Conservation (phyloP, 768 basidiomycete species). For the Galerina sulciceps region DNA sequence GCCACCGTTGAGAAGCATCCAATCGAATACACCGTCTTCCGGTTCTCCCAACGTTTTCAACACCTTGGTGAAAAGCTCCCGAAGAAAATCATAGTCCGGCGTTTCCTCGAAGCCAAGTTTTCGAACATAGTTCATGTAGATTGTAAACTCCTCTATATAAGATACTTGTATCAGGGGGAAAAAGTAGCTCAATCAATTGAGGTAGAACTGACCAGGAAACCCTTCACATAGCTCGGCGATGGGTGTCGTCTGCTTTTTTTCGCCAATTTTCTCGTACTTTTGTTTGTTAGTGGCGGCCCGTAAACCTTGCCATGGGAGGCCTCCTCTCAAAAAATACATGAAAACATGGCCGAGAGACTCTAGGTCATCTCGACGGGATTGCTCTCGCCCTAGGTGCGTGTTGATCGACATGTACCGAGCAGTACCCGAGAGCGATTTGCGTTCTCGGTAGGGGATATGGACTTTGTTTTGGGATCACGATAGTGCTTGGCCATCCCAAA, state of each 20-base stretch:
- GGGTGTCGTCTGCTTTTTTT: conserved; percentile 95
- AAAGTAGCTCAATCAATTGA: not conserved
- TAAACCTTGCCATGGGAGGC: conserved; percentile 97
- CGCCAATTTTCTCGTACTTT: conserved; percentile 99
- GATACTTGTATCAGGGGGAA: not conserved
- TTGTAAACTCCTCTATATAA: conserved; percentile 88
- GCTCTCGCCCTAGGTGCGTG: conserved; percentile 95
- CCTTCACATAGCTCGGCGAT: conserved; percentile 96
- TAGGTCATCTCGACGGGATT: conserved; percentile 92
- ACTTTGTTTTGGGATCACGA: conserved; percentile 97
- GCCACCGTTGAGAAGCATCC: conserved; percentile 93
- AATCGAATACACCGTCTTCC: conserved; percentile 94
- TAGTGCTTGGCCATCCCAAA: conserved; percentile 99
- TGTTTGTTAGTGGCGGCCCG: conserved; percentile 99
- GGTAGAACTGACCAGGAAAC: conserved; percentile 76
- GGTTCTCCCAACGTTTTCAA: conserved; percentile 85
- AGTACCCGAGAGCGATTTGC: conserved; percentile 95
- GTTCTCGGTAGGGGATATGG: conserved; percentile 99
- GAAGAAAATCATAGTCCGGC: conserved; percentile 97
- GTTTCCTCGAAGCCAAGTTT: conserved; percentile 98
- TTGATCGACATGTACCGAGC: conserved; percentile 99
- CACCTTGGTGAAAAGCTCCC: conserved; percentile 92
- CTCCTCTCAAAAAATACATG: conserved; percentile 98
- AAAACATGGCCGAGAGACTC: conserved; percentile 98
- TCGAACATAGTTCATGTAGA: conserved; percentile 99